These are phyloP conservation scores for Paraglomus brasilianum DNA, from an alignment of 192 early-diverging fungal species.

Conservation along the genomic window DNA sequence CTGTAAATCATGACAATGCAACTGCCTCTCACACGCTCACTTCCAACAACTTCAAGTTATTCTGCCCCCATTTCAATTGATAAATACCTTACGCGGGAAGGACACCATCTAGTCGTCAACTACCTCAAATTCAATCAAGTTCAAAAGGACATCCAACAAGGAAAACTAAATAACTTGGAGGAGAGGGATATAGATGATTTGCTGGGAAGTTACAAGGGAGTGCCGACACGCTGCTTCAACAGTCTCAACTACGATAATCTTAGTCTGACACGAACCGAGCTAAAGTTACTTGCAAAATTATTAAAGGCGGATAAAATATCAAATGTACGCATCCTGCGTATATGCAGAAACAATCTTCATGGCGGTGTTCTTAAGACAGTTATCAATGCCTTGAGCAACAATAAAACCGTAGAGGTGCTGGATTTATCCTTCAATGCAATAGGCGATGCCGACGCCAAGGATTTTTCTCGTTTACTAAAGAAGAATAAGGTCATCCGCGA, in stretches of 20 bases:
- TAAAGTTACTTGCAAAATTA: conserved; percentile 8
- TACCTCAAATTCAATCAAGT: conserved; percentile 7
- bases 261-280: background rate
- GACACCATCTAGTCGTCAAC: background rate
- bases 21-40: too few relatives aligned
- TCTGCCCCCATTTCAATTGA: background rate
- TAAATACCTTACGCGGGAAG: conserved; percentile 18
- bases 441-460: background rate
- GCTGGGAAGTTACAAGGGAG: background rate
- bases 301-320: background rate
- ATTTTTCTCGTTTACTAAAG: conserved; percentile 5
- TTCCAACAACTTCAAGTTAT: too few relatives aligned
- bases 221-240: background rate
- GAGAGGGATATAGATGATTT: conserved; percentile 22
- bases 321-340: background rate
- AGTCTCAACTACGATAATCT: conserved; percentile 4
- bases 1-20: too few relatives aligned
- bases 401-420: background rate
- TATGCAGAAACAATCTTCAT: conserved; percentile 5
- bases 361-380: background rate
- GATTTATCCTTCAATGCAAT: conserved; percentile 4
- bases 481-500: conserved; percentile 14
- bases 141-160: conserved; percentile 21
- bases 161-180: background rate
- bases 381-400: background rate